Base-by-base conservation (phyloP, 2,329 filamentous ascomycete genomes). In the Ilyonectria robusta region DNA sequence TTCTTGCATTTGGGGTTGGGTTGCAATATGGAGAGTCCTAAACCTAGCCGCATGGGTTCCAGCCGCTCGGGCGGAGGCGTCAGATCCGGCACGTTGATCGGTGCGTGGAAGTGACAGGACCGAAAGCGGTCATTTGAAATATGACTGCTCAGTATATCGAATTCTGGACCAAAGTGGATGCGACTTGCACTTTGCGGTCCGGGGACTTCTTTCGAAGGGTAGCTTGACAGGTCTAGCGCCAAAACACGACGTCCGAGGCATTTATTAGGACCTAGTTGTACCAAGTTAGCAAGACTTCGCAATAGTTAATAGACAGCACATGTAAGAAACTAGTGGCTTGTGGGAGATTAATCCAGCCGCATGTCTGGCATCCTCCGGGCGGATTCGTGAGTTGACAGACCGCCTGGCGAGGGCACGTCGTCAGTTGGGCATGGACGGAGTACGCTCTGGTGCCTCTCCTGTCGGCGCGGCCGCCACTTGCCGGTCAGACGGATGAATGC, bases 1-100 rank as follows among this genome's bases (percentile, higher is more conserved):
- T 19, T 33, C 48, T 29, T 31, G 26, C 40, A 21, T 37, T 42
- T 42, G 59, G 40, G 33, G 44, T 50, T 51, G 33, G 59, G 59
- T 62, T 54, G 53, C 53, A 56, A 56, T 57, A 56, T 57, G 15
- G 40, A 17, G 15, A 42, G 23, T 42, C 40, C 13, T 11, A 17
- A 21, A 35, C 19, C 19, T n/a, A 10, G 31, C 35, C 17, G 44
- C 59, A 50, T 57, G 51, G 59, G 50, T 50, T 62, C 44, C 21
- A 29, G 35, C 37, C 17, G 44, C 51, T 37, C n/a, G 51, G 51
- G 42, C 51, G 47, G 42, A 50, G 51, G 44, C 17, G 26, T 47
- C 17, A 46, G 59, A 47, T 53, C 50, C 17, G 17, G 53, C 19
- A 37, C 3, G 37, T 57, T 37, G n/a, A 62, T 59, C 47, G 53